phyloP scores from a whole-genome alignment of 1,284 basidiomycete genomes.

The Fomitopsis betulina region DNA sequence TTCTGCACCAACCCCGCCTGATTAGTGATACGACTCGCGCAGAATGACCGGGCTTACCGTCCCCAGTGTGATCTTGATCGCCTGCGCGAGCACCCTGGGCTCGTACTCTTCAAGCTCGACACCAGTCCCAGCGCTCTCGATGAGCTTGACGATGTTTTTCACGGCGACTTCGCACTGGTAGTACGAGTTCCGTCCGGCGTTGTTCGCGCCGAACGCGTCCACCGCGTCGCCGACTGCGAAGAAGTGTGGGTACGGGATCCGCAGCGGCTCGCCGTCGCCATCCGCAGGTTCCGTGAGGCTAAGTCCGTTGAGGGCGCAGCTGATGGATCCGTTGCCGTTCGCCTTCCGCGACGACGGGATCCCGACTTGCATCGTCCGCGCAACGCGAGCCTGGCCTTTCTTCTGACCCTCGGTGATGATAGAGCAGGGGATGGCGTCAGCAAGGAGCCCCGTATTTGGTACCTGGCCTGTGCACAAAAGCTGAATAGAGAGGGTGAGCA shows the following conservation, averaged over 20 bases:
- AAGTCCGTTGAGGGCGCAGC: neutral
- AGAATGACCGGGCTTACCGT: constrained; percentile 32
- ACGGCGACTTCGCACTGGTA: constrained; percentile 55
- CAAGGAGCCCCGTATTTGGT: constrained; percentile 63
- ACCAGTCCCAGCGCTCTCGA: constrained; percentile 23
- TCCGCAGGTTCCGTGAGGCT: neutral
- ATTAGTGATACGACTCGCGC: neutral
- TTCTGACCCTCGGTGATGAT: constrained; percentile 37
- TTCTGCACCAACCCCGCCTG: neutral
- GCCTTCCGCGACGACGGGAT: constrained; percentile 14
- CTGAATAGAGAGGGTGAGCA: constrained; percentile 28
- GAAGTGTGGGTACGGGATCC: constrained; percentile 47
- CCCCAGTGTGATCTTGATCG: constrained; percentile 71
- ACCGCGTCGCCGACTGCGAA: constrained; percentile 70
- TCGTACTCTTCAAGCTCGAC: constrained; percentile 48
- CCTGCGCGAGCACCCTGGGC: constrained; percentile 40
- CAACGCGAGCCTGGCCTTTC: constrained; percentile 49
- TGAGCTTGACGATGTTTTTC: constrained; percentile 46
- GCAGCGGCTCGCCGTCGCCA: constrained; percentile 9
- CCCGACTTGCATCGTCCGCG: constrained; percentile 57
- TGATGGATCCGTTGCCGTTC: neutral
- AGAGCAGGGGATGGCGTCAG: constrained; percentile 41
- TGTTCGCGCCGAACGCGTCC: constrained; percentile 65
- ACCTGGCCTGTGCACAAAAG: constrained; percentile 74
- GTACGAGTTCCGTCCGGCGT: constrained; percentile 70